Percentiles rank a stretch among this genome's conserved stretches.
Conservation (phyloP, 495 filamentous ascomycete species). For the Podospora australis region DNA sequence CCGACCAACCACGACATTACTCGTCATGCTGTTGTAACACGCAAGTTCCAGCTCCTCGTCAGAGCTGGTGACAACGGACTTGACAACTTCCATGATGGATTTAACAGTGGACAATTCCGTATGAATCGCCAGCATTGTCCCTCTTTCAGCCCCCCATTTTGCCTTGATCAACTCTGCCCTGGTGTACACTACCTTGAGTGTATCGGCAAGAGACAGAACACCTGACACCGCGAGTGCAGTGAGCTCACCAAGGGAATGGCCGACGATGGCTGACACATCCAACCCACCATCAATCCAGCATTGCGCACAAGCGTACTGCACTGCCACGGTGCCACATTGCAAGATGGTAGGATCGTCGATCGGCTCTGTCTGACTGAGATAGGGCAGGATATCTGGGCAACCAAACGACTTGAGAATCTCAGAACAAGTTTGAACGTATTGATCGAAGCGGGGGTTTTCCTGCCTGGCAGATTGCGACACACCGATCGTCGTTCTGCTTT, state of each 20-base stretch:
- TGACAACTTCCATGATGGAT: too few species aligned
- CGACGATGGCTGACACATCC: background rate
- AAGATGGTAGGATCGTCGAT: slow-evolving; percentile 38
- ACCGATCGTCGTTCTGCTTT: slow-evolving; percentile 40
- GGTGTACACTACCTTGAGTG: slow-evolving; percentile 34
- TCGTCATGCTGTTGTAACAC: background rate
- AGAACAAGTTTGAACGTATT: slow-evolving; percentile 39
- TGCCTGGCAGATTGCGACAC: slow-evolving; percentile 33
- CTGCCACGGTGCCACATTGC: slow-evolving; percentile 39
- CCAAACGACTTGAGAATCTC: slow-evolving; percentile 20
- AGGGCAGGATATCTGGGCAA: slow-evolving; percentile 36
- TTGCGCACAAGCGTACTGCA: slow-evolving; percentile 44
- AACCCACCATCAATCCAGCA: slow-evolving; percentile 40
- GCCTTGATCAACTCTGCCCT: slow-evolving; percentile 38
- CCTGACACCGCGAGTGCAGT: slow-evolving; percentile 20
- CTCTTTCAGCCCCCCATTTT: slow-evolving; percentile 42
- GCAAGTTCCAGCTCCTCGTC: background rate
- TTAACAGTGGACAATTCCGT: background rate
- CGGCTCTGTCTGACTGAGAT: slow-evolving; percentile 38
- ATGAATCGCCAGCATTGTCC: slow-evolving; percentile 38
- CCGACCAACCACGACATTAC: background rate
- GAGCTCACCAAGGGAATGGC: slow-evolving; percentile 10
- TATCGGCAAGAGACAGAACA: slow-evolving; percentile 18
- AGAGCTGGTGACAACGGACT: background rate
- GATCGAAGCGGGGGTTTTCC: slow-evolving; percentile 4